Base-by-base conservation (phyloP, 2,329 filamentous ascomycete species). In the Monilinia polystroma region DNA sequence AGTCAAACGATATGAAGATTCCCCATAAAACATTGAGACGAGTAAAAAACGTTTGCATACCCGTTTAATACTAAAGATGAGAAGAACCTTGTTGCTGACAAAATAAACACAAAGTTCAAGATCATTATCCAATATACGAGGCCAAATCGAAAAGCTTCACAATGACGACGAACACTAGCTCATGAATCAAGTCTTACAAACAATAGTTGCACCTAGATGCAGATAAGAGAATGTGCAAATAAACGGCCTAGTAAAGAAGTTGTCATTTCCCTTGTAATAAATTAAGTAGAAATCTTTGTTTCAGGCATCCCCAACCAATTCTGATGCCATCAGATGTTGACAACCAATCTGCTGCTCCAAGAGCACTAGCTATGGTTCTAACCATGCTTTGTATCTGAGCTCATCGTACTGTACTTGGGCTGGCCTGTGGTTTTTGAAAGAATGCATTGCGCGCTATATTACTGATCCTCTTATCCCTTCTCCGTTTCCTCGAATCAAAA, bases 401-500 rank as follows among this genome's bases (percentile, higher is more conserved):
- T 23, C 16, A 4, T 38, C 4, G 14, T 60, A 11, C 58, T 26
- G 29, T 38, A 60, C 20, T 51, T 10, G 20, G 58, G n/a, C 35
- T 51, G 45, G 45, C 12, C 7, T 20, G 41, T n/a, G 29, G 45
- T 51, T 12, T 51, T 32, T 38, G 58, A 38, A 49, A 51, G 38
- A 16, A 51, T 51, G 45, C 32, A 38, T 60, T 38, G 45, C 32
- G 49, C 29, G 43, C 8, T 51, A 60, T 49, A 49, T 60, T 26
- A 60, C 45, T 26, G 29, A 26, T 38, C 57, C 54, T 38, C 18
- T 53, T 32, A 26, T 26, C 54, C 11, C 52, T 57, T 23, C 20
- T 23, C 35, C 18, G 41, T 54, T n/a, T 16, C 7, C 26, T 63
- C 18, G 29, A 52, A 63, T 72, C 68, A 73, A 66, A 74, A 74